A percentile compares a stretch with the other conserved stretches of the same genome.
These are phyloP conservation scores for Trichomonascus vanleenenianus DNA, from an alignment of 805 yeast species.

Conservation along the genomic window DNA sequence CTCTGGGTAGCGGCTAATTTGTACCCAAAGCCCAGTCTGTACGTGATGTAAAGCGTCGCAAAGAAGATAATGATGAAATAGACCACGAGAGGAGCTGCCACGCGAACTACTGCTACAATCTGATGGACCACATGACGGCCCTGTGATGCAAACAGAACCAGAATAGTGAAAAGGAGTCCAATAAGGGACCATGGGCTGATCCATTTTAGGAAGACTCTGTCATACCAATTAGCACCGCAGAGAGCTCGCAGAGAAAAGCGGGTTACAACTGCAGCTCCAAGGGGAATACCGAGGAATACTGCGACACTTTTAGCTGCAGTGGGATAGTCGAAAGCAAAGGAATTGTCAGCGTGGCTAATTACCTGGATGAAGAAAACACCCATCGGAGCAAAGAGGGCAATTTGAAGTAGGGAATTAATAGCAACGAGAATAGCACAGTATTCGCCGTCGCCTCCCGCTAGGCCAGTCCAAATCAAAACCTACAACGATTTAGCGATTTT, in stretches of 20 bases:
- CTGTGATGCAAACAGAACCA: slow-evolving; percentile 43
- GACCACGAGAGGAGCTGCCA: slow-evolving; percentile 41
- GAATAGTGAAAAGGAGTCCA: slow-evolving; percentile 44
- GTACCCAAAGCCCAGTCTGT: slow-evolving; percentile 26
- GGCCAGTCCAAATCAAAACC: slow-evolving; percentile 45
- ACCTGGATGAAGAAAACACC: slow-evolving; percentile 41
- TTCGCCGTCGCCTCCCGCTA: slow-evolving; percentile 44
- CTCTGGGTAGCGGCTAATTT: slow-evolving; percentile 40
- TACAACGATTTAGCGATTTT: too few relatives aligned
- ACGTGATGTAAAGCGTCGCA: slow-evolving; percentile 32
- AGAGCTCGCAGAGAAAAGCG: slow-evolving; percentile 32
- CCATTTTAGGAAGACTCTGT: slow-evolving; percentile 32
- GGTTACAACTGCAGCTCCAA: slow-evolving; percentile 38
- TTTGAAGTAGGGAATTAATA: slow-evolving; percentile 43
- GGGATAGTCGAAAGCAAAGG: slow-evolving; percentile 26
- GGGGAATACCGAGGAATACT: slow-evolving; percentile 47
- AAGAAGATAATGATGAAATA: slow-evolving; percentile 45
- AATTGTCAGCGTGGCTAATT: slow-evolving; percentile 26
- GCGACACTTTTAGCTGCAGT: slow-evolving; percentile 43
- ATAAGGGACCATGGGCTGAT: slow-evolving; percentile 44
- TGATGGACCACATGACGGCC: slow-evolving; percentile 42
- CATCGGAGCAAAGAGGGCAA: slow-evolving; percentile 46
- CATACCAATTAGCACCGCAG: slow-evolving; percentile 21
- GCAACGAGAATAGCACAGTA: slow-evolving; percentile 47
- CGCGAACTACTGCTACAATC: slow-evolving; percentile 42